Conservation (phyloP, 2,329 filamentous ascomycete genomes). For the Elsinoe fawcettii region DNA sequence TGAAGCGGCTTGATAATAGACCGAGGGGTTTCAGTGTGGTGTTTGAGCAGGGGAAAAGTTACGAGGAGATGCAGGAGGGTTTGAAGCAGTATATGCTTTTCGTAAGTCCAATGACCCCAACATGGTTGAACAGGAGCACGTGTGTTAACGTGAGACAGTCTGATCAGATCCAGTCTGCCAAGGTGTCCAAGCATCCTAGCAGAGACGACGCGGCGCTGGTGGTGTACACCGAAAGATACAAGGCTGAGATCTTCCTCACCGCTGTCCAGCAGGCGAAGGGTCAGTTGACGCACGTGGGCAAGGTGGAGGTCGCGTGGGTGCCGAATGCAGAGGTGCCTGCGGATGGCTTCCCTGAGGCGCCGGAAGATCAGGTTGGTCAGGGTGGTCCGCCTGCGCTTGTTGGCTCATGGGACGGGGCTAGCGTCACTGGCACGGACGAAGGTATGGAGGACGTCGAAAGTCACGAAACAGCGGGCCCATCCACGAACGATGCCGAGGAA, state of each 20-base stretch:
- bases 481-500: background rate
- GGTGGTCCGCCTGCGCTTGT: slow-evolving; percentile 45
- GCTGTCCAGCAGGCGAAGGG: slow-evolving; percentile 27
- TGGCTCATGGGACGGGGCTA: slow-evolving; percentile 29
- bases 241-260: slow-evolving; percentile 52
- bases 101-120: too few relatives aligned
- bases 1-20: slow-evolving; percentile 65
- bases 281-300: slow-evolving; percentile 54
- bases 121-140: background rate
- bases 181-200: slow-evolving; percentile 33
- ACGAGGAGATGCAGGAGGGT: slow-evolving; percentile 60
- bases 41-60: slow-evolving; percentile 47
- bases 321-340: slow-evolving; percentile 26
- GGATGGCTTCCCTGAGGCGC: slow-evolving; percentile 21
- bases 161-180: slow-evolving; percentile 29
- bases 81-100: slow-evolving; percentile 61
- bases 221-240: slow-evolving; percentile 42
- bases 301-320: slow-evolving; percentile 60
- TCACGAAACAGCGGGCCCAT: background rate
- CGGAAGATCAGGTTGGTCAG: slow-evolving; percentile 38
- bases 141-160: slow-evolving; percentile 14
- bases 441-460: slow-evolving; percentile 19
- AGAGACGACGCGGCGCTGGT: slow-evolving; percentile 33
- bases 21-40: slow-evolving; percentile 59
- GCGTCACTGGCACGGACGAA: background rate